Evolutionary conservation across 192 early-diverging fungal species (phyloP).

Genomic region (Entomortierella parvispora): DNA sequence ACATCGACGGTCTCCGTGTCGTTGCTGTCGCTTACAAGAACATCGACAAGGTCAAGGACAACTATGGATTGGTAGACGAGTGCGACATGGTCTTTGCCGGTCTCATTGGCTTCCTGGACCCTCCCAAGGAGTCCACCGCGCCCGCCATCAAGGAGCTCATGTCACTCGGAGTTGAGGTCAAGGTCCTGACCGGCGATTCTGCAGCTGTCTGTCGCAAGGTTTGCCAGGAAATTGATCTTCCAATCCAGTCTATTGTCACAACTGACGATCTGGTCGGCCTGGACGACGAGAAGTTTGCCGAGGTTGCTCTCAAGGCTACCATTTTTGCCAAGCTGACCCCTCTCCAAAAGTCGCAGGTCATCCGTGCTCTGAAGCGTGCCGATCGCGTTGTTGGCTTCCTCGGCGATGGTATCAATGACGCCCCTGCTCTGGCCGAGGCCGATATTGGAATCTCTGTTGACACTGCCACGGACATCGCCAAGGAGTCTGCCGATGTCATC

Average conservation of each 20-base stretch:
- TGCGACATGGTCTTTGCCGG: conserved; percentile 56
- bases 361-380: conserved; percentile 51
- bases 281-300: conserved; percentile 40
- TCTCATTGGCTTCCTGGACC: conserved; percentile 59
- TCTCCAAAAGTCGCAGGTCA: conserved; percentile 55
- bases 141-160: conserved; percentile 55
- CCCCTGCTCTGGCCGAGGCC: conserved; percentile 85
- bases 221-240: conserved; percentile 58
- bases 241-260: conserved; percentile 48
- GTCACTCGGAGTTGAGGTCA: conserved; percentile 54
- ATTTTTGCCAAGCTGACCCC: conserved; percentile 67
- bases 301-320: conserved; percentile 42
- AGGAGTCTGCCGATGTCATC: conserved; percentile 93
- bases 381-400: conserved; percentile 63
- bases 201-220: conserved; percentile 59
- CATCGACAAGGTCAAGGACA: conserved; percentile 20
- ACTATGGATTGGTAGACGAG: conserved; percentile 48
- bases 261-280: conserved; percentile 52
- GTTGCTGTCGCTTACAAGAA: conserved; percentile 57
- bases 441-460: conserved; percentile 91
- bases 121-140: conserved; percentile 56
- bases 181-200: conserved; percentile 65
- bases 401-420: conserved; percentile 97
- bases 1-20: conserved; percentile 56
- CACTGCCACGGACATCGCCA: conserved; percentile 94